Evolutionary conservation across 73 alveolate genomes (phyloP).

Genomic region (Paramecium sonneborni): DNA sequence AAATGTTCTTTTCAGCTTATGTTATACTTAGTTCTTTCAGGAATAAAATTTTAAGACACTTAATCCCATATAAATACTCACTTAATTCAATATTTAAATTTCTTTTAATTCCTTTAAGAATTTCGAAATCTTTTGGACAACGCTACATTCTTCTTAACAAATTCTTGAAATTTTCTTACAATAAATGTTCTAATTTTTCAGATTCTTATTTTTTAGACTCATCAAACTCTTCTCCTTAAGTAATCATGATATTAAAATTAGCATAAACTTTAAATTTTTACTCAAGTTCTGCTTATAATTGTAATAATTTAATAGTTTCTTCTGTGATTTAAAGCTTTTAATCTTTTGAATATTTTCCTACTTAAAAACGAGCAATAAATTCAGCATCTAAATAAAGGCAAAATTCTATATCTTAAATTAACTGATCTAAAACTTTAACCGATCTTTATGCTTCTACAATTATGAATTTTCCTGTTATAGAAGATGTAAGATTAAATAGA

Average conservation of each 20-base stretch:
- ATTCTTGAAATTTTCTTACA: constrained; percentile 54
- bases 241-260: background rate
- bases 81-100: constrained; percentile 55
- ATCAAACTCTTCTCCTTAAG: constrained; percentile 60
- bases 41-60: constrained; percentile 36
- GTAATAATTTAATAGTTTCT: constrained; percentile 28
- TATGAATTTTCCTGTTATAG: constrained; percentile 59
- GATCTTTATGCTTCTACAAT: constrained; percentile 67
- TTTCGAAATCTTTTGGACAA: constrained; percentile 51
- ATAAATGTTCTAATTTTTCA: constrained; percentile 24
- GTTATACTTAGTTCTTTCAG: constrained; percentile 56
- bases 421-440: constrained; percentile 51
- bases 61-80: constrained; percentile 59
- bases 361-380: constrained; percentile 34
- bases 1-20: constrained; percentile 51
- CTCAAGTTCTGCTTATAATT: constrained; percentile 59
- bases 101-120: constrained; percentile 39
- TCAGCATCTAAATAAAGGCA: constrained; percentile 58
- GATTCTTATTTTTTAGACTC: constrained; percentile 55
- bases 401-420: background rate
- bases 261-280: constrained; percentile 50
- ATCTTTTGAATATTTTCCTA: constrained; percentile 60
- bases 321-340: background rate
- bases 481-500: constrained; percentile 17
- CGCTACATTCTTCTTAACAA: constrained; percentile 31